Percentiles rank a stretch among this genome's conserved stretches.
Evolutionary conservation across 2,329 filamentous ascomycete species (phyloP).

Genomic region (Aspergillus aculeatus): DNA sequence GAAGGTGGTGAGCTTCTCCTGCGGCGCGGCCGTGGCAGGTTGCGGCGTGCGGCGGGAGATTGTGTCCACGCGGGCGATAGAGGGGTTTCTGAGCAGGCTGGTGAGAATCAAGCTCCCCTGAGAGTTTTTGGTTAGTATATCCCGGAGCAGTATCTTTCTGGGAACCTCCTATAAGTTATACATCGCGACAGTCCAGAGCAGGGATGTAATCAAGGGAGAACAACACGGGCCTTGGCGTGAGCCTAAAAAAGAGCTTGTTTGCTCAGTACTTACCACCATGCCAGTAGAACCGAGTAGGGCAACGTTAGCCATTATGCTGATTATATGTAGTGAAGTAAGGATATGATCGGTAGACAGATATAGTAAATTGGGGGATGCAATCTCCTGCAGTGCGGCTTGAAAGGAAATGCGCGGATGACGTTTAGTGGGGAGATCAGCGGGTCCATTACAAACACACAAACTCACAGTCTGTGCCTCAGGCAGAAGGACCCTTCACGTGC

Average conservation of each 20-base stretch:
- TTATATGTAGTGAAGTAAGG: background rate
- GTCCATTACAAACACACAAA: background rate
- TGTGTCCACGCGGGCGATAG: slow-evolving; percentile 43
- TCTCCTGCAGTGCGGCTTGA: background rate
- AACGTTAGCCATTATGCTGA: slow-evolving; percentile 42
- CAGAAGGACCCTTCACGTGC: background rate
- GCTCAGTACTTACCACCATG: slow-evolving; percentile 45
- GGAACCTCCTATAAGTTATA: too few relatives aligned
- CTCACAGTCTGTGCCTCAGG: slow-evolving; percentile 6
- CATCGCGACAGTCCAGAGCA: background rate
- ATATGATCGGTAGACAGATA: background rate
- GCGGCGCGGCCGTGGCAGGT: slow-evolving; percentile 47
- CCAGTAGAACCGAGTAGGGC: slow-evolving; percentile 49
- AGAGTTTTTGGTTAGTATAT: slow-evolving; percentile 19
- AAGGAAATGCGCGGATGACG: slow-evolving; percentile 7
- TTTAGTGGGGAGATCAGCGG: background rate
- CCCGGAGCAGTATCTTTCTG: background rate
- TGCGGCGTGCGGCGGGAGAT: slow-evolving; percentile 47
- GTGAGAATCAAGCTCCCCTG: slow-evolving; percentile 73
- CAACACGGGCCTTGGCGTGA: background rate
- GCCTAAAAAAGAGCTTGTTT: background rate
- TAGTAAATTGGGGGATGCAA: background rate
- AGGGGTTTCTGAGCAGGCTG: slow-evolving; percentile 43
- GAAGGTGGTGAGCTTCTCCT: slow-evolving; percentile 64
- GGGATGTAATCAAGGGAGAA: background rate